These are phyloP conservation scores for Collybia sordida DNA, from an alignment of 768 basidiomycete genomes.

Conservation along the genomic window DNA sequence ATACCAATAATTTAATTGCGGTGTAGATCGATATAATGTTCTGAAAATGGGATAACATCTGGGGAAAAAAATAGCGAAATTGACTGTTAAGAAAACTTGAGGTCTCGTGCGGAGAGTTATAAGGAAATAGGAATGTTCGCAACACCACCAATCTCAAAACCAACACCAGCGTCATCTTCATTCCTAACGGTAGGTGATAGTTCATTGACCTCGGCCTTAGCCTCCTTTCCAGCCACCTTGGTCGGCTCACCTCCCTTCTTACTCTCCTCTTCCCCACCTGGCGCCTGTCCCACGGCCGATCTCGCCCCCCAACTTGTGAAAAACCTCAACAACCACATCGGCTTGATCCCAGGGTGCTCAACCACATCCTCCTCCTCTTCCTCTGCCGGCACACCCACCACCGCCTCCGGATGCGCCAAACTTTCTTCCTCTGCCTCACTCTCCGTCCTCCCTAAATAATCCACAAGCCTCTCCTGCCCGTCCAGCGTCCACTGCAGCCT, in stretches of 20 bases:
- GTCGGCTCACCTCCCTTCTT: slow-evolving; percentile 3
- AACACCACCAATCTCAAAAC: no score
- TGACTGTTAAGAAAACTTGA: no score
- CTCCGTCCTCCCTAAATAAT: slow-evolving; percentile 69
- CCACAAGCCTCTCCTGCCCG: slow-evolving; percentile 60
- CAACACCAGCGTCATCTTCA: neutral
- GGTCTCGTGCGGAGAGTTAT: no score
- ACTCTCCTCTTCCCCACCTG: slow-evolving; percentile 9
- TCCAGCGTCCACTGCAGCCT: slow-evolving; percentile 72
- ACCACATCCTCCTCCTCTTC: slow-evolving; percentile 57
- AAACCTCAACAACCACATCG: slow-evolving; percentile 75
- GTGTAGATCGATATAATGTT: slow-evolving; percentile 9
- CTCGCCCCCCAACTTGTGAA: slow-evolving; percentile 77
- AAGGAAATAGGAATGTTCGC: no score
- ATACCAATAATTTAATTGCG: slow-evolving; percentile 18
- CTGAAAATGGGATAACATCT: neutral
- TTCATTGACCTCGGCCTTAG: neutral
- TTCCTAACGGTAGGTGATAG: neutral
- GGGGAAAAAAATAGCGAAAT: no score
- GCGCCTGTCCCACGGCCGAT: slow-evolving; percentile 46
- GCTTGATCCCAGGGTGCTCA: slow-evolving; percentile 58
- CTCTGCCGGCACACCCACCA: slow-evolving; percentile 22
- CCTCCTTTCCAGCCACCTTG: neutral
- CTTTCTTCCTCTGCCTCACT: slow-evolving; percentile 76
- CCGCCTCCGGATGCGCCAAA: slow-evolving; percentile 29